phyloP scores from a whole-genome alignment of 2,329 filamentous ascomycete genomes.

The Amesomyces nigricolor region DNA sequence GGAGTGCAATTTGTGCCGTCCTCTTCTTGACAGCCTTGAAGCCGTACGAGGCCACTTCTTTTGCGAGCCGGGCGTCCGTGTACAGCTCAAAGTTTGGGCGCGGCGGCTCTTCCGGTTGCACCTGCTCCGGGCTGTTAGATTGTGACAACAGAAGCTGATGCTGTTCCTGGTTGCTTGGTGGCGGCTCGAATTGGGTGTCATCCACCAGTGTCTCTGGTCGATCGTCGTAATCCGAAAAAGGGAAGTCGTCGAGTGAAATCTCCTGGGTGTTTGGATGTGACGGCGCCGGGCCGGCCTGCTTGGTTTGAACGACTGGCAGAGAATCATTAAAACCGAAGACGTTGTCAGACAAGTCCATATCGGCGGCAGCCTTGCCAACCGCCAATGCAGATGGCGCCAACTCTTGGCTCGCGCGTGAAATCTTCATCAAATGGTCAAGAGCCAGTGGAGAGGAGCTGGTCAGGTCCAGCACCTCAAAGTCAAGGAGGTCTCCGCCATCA shows the following conservation, averaged over 20 bases:
- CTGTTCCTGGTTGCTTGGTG: conserved; percentile 32
- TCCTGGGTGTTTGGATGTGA: background rate
- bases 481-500: conserved; percentile 56
- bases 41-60: conserved; percentile 57
- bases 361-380: conserved; percentile 1
- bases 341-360: conserved; percentile 17
- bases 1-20: conserved; percentile 61
- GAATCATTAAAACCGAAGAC: background rate
- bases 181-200: conserved; percentile 21
- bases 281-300: background rate
- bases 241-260: background rate
- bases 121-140: conserved; percentile 11
- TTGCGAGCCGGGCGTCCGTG: conserved; percentile 57
- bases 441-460: conserved; percentile 37
- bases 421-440: conserved; percentile 16
- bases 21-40: conserved; percentile 68
- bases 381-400: too few relatives aligned
- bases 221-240: background rate
- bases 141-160: conserved; percentile 26
- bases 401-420: background rate
- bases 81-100: conserved; percentile 56
- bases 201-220: background rate
- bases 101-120: conserved; percentile 6
- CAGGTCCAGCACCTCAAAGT: conserved; percentile 57
- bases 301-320: background rate